Evolutionary conservation across 441 rosid species (phyloP), one percentile per base, ranked within the genome.

Genomic region (Aquilaria agallochum): DNA sequence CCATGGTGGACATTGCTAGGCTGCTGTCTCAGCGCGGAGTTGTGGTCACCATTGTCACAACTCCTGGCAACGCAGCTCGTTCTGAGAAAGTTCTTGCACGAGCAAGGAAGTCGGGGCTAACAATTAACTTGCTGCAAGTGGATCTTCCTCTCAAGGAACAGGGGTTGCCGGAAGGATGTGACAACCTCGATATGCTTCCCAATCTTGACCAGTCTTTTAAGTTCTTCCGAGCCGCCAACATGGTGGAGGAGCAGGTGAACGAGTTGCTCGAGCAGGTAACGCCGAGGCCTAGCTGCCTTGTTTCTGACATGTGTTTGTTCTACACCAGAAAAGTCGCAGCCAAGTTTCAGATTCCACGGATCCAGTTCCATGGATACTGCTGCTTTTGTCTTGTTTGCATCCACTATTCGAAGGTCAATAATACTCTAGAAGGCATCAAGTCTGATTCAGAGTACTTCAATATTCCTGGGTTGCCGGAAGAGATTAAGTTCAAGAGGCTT

Each of bases 1-100:
- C 83, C 14, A 69, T 81, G 79, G 46, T 74, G 2, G 83, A 78
- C 67, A 74, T 76, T 7, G 78, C 79, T 44, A 76, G 66, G 60
- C 62, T 78, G 1, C 33, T 81, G 49, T 79, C 83, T 13, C 71
- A 59, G 32, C 72, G 58, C 1, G 74, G 70, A 9, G 70, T 63
- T 48, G 48, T 47, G n/a, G 61, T 73, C 51, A 78, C 78, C 31
- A 55, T 81, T 3, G 12, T 76, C 47, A 76, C 65, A 0, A 72
- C 78, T 9, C 78, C 75, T 14, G 49, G 33, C 3, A 72, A 76
- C 31, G 76, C 71, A 15, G 58, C 9, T 2, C 47, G 76, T 55
- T 68, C 65, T 51, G 12, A 60, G 44, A 42, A 60, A 40, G 54
- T 60, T 11, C 47, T 65, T 12, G 52, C 3, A 31, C 68, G 63